phyloP scores from a whole-genome alignment of 768 basidiomycete genomes.

The Fibroporia radiculosa region DNA sequence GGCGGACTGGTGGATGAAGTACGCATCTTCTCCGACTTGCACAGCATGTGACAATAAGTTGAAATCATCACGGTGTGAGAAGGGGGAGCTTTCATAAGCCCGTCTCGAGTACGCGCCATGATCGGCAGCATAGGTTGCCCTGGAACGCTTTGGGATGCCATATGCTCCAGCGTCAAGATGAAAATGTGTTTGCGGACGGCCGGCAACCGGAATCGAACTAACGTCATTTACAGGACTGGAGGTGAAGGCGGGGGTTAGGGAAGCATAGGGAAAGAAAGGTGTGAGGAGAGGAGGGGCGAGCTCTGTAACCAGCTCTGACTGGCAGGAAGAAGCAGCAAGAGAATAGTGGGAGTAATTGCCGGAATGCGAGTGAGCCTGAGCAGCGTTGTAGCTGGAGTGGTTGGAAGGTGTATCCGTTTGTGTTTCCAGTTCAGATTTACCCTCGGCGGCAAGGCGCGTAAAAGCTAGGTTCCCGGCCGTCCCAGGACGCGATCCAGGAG shows the following conservation, averaged over 20 bases:
- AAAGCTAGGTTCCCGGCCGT: constrained; percentile 32
- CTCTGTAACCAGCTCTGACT: constrained; percentile 24
- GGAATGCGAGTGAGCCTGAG: constrained; percentile 28
- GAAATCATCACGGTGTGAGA: constrained; percentile 1
- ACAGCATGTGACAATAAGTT: constrained; percentile 45
- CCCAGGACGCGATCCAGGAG: constrained; percentile 32
- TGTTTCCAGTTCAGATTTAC: constrained; percentile 35
- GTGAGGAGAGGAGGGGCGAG: constrained; percentile 24
- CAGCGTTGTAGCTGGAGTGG: constrained; percentile 21
- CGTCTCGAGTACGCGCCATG: constrained; percentile 18
- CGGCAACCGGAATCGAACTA: constrained; percentile 13
- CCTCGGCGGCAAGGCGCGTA: constrained; percentile 38
- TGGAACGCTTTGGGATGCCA: constrained; percentile 65
- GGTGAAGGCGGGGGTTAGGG: constrained; percentile 25
- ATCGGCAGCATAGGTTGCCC: constrained; percentile 15
- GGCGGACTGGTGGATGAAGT: constrained; percentile 73
- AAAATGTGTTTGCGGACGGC: constrained; percentile 29
- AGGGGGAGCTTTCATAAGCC: neutral
- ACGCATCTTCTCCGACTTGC: constrained; percentile 90
- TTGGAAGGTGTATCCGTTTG: constrained; percentile 19
- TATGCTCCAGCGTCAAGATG: constrained; percentile 75
- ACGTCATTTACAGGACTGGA: constrained; percentile 11
- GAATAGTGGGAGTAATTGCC: constrained; percentile 29
- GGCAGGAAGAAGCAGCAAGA: constrained; percentile 38
- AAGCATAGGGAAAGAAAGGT: constrained; percentile 32